Evolutionary conservation across 2,329 filamentous ascomycete genomes (phyloP), one percentile per base, ranked within the genome.

Genomic region (Botrytis paeoniae): DNA sequence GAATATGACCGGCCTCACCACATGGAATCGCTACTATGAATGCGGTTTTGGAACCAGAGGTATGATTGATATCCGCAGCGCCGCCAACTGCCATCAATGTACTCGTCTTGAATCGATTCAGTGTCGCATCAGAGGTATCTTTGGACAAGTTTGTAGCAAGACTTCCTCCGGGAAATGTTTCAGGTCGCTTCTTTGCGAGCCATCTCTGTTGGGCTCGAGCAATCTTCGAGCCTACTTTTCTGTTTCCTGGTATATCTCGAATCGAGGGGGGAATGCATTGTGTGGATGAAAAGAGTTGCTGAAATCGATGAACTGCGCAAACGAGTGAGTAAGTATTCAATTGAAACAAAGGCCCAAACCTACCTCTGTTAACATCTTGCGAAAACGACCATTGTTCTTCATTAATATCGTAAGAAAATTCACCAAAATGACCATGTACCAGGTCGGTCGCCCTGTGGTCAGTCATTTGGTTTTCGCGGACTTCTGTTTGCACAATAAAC

Each of bases 361-460:
- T 76, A 80, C 79, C 69, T 68, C 75, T 69, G 29, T 69, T 71
- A 25, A 71, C 32, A 61, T 75, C 70, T 39, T 74, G 69, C n/a
- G 80, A 79, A 70, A 81, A 82, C 5, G 22, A 73, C 80, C 80
- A 82, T 74, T 75, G 63, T 22, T 75, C 75, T 69, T 80, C 78
- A 20, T 78, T 76, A 70, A 77, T 75, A 72, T 81, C 77, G 76
- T 89, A 89, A 10, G 81, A 80, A 60, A 85, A 79, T 72, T 83
- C 81, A 74, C 87, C 88, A 73, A 86, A 83, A 77, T 88, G 85
- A 80, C 88, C 88, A 77, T 85, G 85, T 71, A 84, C 82, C 69
- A 88, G 83, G 81, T 86, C 83, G 77, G 82, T 83, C 54, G 82
- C 79, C 59, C 82, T 80, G 71, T 81, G 74, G 59, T 82, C 76